Evolutionary conservation across 352 stramenopile genomes (phyloP).

Genomic region (Phytophthora palmivora): DNA sequence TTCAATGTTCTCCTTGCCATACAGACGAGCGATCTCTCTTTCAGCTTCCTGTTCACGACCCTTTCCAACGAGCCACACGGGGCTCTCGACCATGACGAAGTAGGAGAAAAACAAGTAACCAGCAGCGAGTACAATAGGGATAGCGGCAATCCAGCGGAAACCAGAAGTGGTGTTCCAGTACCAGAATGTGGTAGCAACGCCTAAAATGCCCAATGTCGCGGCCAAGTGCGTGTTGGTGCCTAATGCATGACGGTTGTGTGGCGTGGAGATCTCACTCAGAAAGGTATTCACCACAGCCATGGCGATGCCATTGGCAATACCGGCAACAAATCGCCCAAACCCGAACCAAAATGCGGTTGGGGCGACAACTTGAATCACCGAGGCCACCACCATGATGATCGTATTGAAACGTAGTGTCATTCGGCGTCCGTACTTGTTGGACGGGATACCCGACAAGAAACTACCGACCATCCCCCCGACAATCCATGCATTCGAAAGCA

Average conservation of each 20-base stretch:
- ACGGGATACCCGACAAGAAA: slow-evolving; percentile 39
- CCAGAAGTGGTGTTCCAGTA: slow-evolving; percentile 45
- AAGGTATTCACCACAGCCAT: slow-evolving; percentile 45
- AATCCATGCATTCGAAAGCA: slow-evolving; percentile 62
- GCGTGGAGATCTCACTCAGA: slow-evolving; percentile 52
- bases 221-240: slow-evolving; percentile 50
- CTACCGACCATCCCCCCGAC: slow-evolving; percentile 59
- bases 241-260: slow-evolving; percentile 43
- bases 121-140: slow-evolving; percentile 39
- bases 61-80: slow-evolving; percentile 49
- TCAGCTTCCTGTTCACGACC: slow-evolving; percentile 34
- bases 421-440: slow-evolving; percentile 55
- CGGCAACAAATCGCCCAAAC: slow-evolving; percentile 42
- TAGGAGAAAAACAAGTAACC: slow-evolving; percentile 31
- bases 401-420: slow-evolving; percentile 38
- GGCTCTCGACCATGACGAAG: slow-evolving; percentile 49
- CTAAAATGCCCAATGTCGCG: slow-evolving; percentile 45
- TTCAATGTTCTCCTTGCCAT: slow-evolving; percentile 42
- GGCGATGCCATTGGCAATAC: slow-evolving; percentile 45
- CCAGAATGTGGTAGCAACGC: slow-evolving; percentile 54
- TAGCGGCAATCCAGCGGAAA: slow-evolving; percentile 57
- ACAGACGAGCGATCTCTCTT: slow-evolving; percentile 34
- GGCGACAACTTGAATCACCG: slow-evolving; percentile 35
- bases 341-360: slow-evolving; percentile 30
- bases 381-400: slow-evolving; percentile 44